Percentiles rank a stretch among this genome's conserved stretches.
Conservation (phyloP, 2,329 filamentous ascomycete genomes). For the Botryosphaeria dothidea region DNA sequence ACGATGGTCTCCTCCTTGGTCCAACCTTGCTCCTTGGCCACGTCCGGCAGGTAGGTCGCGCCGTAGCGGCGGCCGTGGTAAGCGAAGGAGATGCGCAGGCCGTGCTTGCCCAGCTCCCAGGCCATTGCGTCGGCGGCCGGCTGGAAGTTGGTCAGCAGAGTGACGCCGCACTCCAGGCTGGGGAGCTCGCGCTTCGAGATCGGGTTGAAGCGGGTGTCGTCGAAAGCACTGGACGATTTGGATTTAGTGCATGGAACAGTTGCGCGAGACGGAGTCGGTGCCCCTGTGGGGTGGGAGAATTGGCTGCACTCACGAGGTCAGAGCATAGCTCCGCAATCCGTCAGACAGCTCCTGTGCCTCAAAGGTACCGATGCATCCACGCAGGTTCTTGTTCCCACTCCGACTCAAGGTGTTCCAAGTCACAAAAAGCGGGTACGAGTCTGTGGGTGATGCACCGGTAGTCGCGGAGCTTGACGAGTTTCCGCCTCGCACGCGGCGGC, state of each 20-base stretch:
- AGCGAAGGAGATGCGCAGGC: constrained; percentile 82
- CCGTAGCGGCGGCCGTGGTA: constrained; percentile 73
- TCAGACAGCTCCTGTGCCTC: constrained; percentile 70
- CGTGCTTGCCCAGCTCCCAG: constrained; percentile 85
- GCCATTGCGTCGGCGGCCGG: constrained; percentile 71
- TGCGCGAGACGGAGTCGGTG: neutral
- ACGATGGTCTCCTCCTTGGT: constrained; percentile 87
- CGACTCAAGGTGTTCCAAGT: constrained; percentile 82
- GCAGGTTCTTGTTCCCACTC: constrained; percentile 65
- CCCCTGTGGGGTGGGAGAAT: neutral
- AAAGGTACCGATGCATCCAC: constrained; percentile 97
- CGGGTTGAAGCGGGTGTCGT: constrained; percentile 63
- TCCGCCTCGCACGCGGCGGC: constrained; percentile 26
- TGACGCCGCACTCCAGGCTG: constrained; percentile 56
- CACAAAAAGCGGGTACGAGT: constrained; percentile 78
- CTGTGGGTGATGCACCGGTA: constrained; percentile 33
- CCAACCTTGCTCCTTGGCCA: constrained; percentile 92
- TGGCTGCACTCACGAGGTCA: constrained; percentile 67
- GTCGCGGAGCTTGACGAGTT: constrained; percentile 36
- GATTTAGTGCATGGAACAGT: neutral
- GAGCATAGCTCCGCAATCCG: constrained; percentile 76
- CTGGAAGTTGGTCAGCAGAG: constrained; percentile 84
- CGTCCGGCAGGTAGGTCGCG: constrained; percentile 89
- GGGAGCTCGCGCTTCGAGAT: constrained; percentile 48
- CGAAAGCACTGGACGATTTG: constrained; percentile 56